A percentile compares a stretch with the other conserved stretches of the same genome.
phyloP scores from a whole-genome alignment of 2,329 filamentous ascomycete genomes.

The Monilinia fructicola region DNA sequence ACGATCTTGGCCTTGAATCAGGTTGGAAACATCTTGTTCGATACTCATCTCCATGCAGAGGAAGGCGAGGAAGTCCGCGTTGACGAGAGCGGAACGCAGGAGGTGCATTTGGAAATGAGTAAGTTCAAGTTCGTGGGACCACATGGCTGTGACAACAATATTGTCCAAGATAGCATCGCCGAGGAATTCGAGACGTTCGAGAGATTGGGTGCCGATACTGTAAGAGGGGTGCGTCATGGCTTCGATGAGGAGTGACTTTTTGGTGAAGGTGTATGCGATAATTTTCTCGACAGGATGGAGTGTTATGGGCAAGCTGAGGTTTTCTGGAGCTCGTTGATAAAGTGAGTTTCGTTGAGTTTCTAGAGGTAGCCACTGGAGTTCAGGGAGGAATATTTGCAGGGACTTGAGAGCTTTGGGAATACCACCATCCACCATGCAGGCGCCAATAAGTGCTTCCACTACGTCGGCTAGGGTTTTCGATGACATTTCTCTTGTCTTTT shows the following conservation, averaged over 20 bases:
- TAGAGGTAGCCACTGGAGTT: slow-evolving; percentile 55
- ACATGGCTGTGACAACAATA: slow-evolving; percentile 64
- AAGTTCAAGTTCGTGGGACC: slow-evolving; percentile 48
- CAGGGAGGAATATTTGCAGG: slow-evolving; percentile 64
- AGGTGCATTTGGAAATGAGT: slow-evolving; percentile 68
- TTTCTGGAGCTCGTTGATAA: slow-evolving; percentile 44
- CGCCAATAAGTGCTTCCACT: slow-evolving; percentile 80
- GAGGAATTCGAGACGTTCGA: slow-evolving; percentile 81
- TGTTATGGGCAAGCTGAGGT: slow-evolving; percentile 43
- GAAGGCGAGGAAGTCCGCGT: slow-evolving; percentile 77
- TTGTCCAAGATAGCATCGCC: slow-evolving; percentile 84
- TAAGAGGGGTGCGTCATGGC: slow-evolving; percentile 76
- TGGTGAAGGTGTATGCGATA: slow-evolving; percentile 69
- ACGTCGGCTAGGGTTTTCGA: slow-evolving; percentile 86
- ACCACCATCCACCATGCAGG: slow-evolving; percentile 68
- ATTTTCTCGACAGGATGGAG: slow-evolving; percentile 58
- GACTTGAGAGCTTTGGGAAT: slow-evolving; percentile 61
- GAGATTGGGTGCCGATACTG: slow-evolving; percentile 48
- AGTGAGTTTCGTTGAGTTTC: slow-evolving; percentile 46
- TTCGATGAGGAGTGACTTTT: slow-evolving; percentile 69
- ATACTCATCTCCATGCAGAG: slow-evolving; percentile 61
- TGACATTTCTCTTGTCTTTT: slow-evolving; percentile 49
- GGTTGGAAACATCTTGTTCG: slow-evolving; percentile 39
- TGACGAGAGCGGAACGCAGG: slow-evolving; percentile 73
- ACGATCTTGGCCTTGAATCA: not conserved